A percentile compares a stretch with the other conserved stretches of the same genome.
Conservation (phyloP, 306 rosid genomes). For the Prosopis cineraria region DNA sequence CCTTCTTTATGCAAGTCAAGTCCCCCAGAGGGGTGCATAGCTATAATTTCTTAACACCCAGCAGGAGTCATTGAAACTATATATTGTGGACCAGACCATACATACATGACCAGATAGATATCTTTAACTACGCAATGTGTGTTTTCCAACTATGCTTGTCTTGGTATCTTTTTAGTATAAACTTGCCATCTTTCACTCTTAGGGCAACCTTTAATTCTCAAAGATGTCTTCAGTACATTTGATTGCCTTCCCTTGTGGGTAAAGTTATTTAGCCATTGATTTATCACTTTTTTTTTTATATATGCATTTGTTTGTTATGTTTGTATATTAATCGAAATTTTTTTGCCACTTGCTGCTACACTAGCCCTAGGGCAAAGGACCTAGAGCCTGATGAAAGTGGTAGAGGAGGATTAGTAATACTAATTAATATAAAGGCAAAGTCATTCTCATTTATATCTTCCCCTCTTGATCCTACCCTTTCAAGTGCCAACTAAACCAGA, state of each 20-base stretch:
- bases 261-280: conserved; percentile 25
- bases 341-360: conserved; percentile 1
- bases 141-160: conserved; percentile 42
- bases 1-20: conserved; percentile 57
- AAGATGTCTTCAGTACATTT: conserved; percentile 37
- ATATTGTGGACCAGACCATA: conserved; percentile 61
- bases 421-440: conserved; percentile 32
- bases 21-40: conserved; percentile 38
- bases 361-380: conserved; percentile 32
- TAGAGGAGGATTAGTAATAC: conserved; percentile 9
- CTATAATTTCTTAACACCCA: conserved; percentile 34
- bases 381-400: conserved; percentile 23
- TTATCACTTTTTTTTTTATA: neutral
- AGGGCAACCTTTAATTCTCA: conserved; percentile 48
- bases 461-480: conserved; percentile 1
- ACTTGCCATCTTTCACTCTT: conserved; percentile 41
- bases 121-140: conserved; percentile 43
- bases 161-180: conserved; percentile 45
- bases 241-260: conserved; percentile 40
- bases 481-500: conserved; percentile 60
- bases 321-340: conserved; percentile 1
- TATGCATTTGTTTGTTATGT: conserved; percentile 27
- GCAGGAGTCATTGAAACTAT: conserved; percentile 44
- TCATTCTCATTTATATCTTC: conserved; percentile 34
- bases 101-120: conserved; percentile 8